Conservation (phyloP, 257 asterid genomes). For the Echites panduratus region DNA sequence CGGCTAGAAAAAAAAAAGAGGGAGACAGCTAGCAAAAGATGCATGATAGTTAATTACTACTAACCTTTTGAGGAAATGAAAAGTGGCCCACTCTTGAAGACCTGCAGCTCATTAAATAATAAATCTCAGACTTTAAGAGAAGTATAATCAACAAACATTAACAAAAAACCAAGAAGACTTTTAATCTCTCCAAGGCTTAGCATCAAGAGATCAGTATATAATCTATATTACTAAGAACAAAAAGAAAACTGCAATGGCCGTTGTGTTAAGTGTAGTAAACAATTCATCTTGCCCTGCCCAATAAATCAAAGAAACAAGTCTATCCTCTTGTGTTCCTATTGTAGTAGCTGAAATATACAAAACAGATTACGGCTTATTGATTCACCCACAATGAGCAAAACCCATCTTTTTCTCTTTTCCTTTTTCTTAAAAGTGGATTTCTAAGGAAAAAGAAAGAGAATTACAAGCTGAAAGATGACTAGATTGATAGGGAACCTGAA, state of each 20-base stretch:
- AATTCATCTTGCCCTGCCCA: not conserved
- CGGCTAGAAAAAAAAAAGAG: not conserved
- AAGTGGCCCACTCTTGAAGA: slow-evolving; percentile 97
- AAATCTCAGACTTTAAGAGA: not conserved
- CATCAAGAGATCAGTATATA: not conserved
- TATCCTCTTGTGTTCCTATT: not conserved
- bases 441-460: not conserved
- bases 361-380: not conserved
- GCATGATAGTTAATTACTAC: slow-evolving; percentile 17
- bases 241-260: not conserved
- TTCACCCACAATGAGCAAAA: not conserved
- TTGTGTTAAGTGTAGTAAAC: not conserved
- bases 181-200: slow-evolving; percentile 4
- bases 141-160: slow-evolving; percentile 14
- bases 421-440: no score
- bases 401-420: not conserved
- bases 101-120: slow-evolving; percentile 43
- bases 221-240: not conserved
- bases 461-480: not conserved
- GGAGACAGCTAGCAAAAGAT: not conserved
- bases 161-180: slow-evolving; percentile 4
- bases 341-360: not conserved
- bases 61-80: slow-evolving; percentile 95
- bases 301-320: not conserved
- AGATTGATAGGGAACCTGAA: not conserved